phyloP scores from a whole-genome alignment of 768 basidiomycete genomes.

The Strobilomyces confusus region DNA sequence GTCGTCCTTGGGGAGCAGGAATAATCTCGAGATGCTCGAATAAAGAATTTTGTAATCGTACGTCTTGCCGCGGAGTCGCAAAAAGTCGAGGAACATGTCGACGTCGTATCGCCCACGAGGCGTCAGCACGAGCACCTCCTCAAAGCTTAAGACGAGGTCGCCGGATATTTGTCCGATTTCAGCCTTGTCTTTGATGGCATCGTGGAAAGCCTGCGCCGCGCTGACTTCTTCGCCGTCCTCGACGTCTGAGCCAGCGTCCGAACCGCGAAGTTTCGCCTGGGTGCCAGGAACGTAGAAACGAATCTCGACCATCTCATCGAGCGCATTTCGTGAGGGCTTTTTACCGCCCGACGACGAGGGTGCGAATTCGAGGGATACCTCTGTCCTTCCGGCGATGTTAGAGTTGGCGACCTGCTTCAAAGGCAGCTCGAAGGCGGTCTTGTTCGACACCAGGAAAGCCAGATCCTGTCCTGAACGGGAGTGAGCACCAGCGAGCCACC shows the following conservation, averaged over 20 bases:
- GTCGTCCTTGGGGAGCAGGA: slow-evolving; percentile 95
- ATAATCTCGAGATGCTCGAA: slow-evolving; percentile 79
- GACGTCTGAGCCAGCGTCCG: slow-evolving; percentile 71
- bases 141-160: slow-evolving; percentile 90
- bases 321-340: slow-evolving; percentile 38
- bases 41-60: slow-evolving; percentile 99
- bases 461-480: slow-evolving; percentile 72
- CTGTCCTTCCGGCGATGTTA: slow-evolving; percentile 94
- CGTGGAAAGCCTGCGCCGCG: slow-evolving; percentile 96
- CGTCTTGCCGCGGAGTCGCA: slow-evolving; percentile 95
- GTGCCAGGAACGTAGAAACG: slow-evolving; percentile 93
- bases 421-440: slow-evolving; percentile 87
- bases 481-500: not conserved
- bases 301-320: slow-evolving; percentile 93
- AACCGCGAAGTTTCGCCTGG: slow-evolving; percentile 55
- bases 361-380: slow-evolving; percentile 97
- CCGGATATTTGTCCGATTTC: slow-evolving; percentile 90
- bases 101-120: slow-evolving; percentile 97
- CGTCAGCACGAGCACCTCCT: slow-evolving; percentile 91
- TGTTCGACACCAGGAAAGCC: slow-evolving; percentile 85
- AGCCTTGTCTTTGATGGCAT: slow-evolving; percentile 92
- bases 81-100: slow-evolving; percentile 94
- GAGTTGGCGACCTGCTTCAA: slow-evolving; percentile 88
- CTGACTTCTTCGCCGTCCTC: slow-evolving; percentile 79
- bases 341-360: slow-evolving; percentile 44